These are phyloP conservation scores for Acanthamoeba sp. DNA, from an alignment of 208 protist species.

Conservation along the genomic window DNA sequence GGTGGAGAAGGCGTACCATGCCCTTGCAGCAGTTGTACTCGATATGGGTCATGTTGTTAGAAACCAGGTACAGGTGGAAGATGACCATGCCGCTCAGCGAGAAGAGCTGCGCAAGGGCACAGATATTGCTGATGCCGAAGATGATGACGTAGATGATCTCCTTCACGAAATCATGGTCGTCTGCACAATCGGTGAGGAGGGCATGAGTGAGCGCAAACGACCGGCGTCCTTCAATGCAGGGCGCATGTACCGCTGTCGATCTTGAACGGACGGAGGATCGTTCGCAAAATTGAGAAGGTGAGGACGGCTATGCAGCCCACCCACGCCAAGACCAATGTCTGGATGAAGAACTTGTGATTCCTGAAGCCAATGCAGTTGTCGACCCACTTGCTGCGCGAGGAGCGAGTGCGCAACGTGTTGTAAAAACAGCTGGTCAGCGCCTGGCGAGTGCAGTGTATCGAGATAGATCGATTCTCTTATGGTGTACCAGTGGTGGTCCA, in stretches of 20 bases:
- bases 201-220: too few species aligned
- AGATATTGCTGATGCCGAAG: slow-evolving; percentile 37
- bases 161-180: slow-evolving; percentile 35
- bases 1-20: slow-evolving; percentile 15
- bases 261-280: background rate
- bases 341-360: slow-evolving; percentile 55
- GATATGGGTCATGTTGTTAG: slow-evolving; percentile 35
- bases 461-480: background rate
- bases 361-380: slow-evolving; percentile 42
- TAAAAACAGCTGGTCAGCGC: background rate
- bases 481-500: slow-evolving; percentile 66
- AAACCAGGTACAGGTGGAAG: slow-evolving; percentile 38
- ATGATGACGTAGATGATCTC: slow-evolving; percentile 38
- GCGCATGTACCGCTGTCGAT: background rate
- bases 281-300: slow-evolving; percentile 10
- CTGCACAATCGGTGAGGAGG: background rate
- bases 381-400: slow-evolving; percentile 25
- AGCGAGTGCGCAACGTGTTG: too few species aligned
- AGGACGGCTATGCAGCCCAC: background rate
- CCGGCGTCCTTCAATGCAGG: too few species aligned
- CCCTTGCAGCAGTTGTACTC: slow-evolving; percentile 64
- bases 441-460: background rate
- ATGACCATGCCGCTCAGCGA: slow-evolving; percentile 15
- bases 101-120: slow-evolving; percentile 13
- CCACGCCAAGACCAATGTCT: slow-evolving; percentile 18